A percentile compares a stretch with the other conserved stretches of the same genome.
Conservation (phyloP, 176 grass and related monocot genomes). For the Alloteropsis semialata region DNA sequence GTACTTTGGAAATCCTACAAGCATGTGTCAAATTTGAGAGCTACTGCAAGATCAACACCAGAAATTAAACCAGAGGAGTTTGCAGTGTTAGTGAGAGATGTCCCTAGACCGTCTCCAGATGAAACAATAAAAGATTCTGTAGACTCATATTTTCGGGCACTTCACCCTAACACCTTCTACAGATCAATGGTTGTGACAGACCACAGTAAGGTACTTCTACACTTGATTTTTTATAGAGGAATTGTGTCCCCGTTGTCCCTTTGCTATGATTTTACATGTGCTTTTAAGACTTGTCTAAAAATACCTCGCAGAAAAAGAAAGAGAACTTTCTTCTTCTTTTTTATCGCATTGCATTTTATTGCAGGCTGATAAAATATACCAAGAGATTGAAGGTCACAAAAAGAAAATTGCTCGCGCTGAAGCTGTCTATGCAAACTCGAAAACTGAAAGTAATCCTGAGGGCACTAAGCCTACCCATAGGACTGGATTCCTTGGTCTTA, state of each 20-base stretch:
- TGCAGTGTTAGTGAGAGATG: conserved; percentile 67
- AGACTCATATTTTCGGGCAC: conserved; percentile 70
- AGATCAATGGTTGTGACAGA: conserved; percentile 76
- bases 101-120: conserved; percentile 42
- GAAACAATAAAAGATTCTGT: conserved; percentile 76
- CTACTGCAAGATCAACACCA: conserved; percentile 50
- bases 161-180: conserved; percentile 83
- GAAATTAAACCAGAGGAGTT: conserved; percentile 77
- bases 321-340: too few species aligned
- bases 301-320: too few species aligned
- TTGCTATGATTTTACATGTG: background rate
- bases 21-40: conserved; percentile 73
- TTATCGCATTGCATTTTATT: conserved; percentile 6
- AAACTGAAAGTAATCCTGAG: conserved; percentile 54
- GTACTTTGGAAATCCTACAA: conserved; percentile 86
- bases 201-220: conserved; percentile 46
- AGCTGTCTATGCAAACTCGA: conserved; percentile 61
- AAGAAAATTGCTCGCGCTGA: conserved; percentile 79
- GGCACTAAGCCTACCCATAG: conserved; percentile 60
- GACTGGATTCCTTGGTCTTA: conserved; percentile 76
- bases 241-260: background rate
- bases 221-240: background rate
- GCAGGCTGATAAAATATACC: conserved; percentile 85
- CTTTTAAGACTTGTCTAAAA: background rate
- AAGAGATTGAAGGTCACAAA: conserved; percentile 69